phyloP scores from a whole-genome alignment of 805 yeast species.

The Blastobotrys chiropterorum region DNA sequence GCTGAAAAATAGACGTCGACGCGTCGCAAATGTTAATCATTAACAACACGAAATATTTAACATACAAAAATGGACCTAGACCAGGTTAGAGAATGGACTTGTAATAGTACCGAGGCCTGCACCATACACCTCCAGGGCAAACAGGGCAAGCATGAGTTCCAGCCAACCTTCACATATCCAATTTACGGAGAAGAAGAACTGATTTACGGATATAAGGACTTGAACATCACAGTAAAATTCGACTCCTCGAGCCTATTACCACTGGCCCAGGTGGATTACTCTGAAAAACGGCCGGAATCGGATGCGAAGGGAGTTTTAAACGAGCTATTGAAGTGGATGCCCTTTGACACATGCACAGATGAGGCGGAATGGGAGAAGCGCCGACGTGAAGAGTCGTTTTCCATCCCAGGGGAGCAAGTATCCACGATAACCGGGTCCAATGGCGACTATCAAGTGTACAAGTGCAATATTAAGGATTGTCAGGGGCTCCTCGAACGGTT shows the following conservation, averaged over 20 bases:
- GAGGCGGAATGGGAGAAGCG: constrained; percentile 62
- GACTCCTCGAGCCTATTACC: constrained; percentile 73
- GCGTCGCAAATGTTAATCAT: not conserved
- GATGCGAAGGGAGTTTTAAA: constrained; percentile 38
- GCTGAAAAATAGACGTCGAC: too few relatives aligned
- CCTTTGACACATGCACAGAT: constrained; percentile 51
- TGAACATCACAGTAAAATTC: constrained; percentile 56
- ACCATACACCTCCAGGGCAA: constrained; percentile 40
- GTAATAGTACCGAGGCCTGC: constrained; percentile 62
- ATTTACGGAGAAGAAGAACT: constrained; percentile 89
- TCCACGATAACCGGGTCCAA: constrained; percentile 35
- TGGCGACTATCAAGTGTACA: constrained; percentile 48
- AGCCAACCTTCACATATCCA: constrained; percentile 84
- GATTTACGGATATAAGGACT: constrained; percentile 74
- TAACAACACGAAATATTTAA: not conserved
- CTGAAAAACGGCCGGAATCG: constrained; percentile 39
- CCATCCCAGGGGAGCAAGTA: too few relatives aligned
- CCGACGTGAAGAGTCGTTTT: constrained; percentile 47
- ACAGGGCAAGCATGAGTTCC: constrained; percentile 34
- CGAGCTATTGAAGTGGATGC: constrained; percentile 52
- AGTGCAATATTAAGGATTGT: constrained; percentile 42
- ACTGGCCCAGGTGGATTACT: constrained; percentile 53
- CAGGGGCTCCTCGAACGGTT: constrained; percentile 57
- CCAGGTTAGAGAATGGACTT: constrained; percentile 52
- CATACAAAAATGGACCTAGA: not conserved